Evolutionary conservation across 805 yeast species (phyloP).

Genomic region (Yamadazyma philogaea): DNA sequence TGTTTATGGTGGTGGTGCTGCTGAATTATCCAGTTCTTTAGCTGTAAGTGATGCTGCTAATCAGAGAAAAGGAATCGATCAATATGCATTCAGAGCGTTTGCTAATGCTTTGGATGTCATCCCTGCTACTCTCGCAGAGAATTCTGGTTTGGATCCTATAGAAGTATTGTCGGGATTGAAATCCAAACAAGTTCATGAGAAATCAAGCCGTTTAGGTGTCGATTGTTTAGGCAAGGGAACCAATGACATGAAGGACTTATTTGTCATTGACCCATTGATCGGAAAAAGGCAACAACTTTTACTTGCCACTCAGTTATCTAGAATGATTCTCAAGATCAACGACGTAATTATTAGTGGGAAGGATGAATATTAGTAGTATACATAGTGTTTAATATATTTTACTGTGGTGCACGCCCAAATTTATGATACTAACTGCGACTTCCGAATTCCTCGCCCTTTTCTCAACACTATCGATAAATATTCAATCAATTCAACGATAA

Average conservation of each 20-base stretch:
- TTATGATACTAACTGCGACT: neutral
- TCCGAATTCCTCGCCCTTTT: slow-evolving; percentile 2
- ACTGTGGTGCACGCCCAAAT: neutral
- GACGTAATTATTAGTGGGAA: slow-evolving; percentile 91
- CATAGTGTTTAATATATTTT: neutral
- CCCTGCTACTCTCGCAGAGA: slow-evolving; percentile 94
- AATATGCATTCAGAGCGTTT: slow-evolving; percentile 96
- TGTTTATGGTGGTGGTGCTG: slow-evolving; percentile 99
- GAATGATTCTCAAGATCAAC: slow-evolving; percentile 96
- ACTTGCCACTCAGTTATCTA: slow-evolving; percentile 93
- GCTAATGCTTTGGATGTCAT: slow-evolving; percentile 85
- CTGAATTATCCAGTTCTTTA: slow-evolving; percentile 90
- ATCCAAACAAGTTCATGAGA: slow-evolving; percentile 76
- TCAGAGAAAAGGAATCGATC: slow-evolving; percentile 90
- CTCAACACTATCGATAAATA: neutral
- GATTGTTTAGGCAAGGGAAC: slow-evolving; percentile 89
- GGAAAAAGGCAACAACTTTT: slow-evolving; percentile 95
- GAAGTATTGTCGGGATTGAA: slow-evolving; percentile 83
- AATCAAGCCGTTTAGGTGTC: slow-evolving; percentile 74
- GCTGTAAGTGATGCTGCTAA: slow-evolving; percentile 92
- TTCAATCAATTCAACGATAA: neutral
- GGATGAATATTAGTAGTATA: slow-evolving; percentile 52
- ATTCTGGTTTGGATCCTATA: slow-evolving; percentile 92
- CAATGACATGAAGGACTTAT: slow-evolving; percentile 89
- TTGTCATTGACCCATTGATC: slow-evolving; percentile 94